These are phyloP conservation scores for Phytophthora ohioensis DNA, from an alignment of 352 stramenopile genomes.

Conservation along the genomic window DNA sequence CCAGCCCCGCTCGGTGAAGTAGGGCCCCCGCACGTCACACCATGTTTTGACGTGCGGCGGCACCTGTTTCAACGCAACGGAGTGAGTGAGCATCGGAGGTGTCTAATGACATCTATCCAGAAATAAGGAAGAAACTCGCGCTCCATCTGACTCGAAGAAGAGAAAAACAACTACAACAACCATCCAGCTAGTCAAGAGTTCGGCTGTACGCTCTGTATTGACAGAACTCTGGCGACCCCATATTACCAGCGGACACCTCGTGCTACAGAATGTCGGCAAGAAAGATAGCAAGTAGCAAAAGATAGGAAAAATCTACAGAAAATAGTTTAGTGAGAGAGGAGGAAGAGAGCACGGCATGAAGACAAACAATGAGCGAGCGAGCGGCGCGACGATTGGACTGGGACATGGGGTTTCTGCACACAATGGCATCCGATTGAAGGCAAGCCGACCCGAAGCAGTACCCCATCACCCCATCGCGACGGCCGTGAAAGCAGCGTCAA, in stretches of 20 bases:
- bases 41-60: slow-evolving; percentile 36
- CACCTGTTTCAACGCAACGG: slow-evolving; percentile 40
- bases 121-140: slow-evolving; percentile 38
- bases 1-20: slow-evolving; percentile 80
- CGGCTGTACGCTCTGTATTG: slow-evolving; percentile 16
- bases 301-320: slow-evolving; percentile 33
- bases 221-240: slow-evolving; percentile 23
- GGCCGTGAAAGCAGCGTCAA: slow-evolving; percentile 35
- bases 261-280: slow-evolving; percentile 43
- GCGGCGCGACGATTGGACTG: slow-evolving; percentile 24
- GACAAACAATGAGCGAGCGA: slow-evolving; percentile 43
- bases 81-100: slow-evolving; percentile 37
- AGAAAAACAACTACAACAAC: slow-evolving; percentile 39
- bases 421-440: slow-evolving; percentile 37
- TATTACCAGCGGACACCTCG: slow-evolving; percentile 37
- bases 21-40: slow-evolving; percentile 31
- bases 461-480: slow-evolving; percentile 6
- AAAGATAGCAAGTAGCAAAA: slow-evolving; percentile 42
- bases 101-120: slow-evolving; percentile 15
- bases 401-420: slow-evolving; percentile 1
- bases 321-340: slow-evolving; percentile 30
- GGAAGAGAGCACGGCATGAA: slow-evolving; percentile 29
- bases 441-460: slow-evolving; percentile 11
- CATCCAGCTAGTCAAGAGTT: slow-evolving; percentile 27
- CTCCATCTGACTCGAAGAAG: slow-evolving; percentile 39